Percentiles rank a stretch among this genome's conserved stretches.
Evolutionary conservation across 495 filamentous ascomycete genomes (phyloP).

Genomic region (Daldinia grandis): DNA sequence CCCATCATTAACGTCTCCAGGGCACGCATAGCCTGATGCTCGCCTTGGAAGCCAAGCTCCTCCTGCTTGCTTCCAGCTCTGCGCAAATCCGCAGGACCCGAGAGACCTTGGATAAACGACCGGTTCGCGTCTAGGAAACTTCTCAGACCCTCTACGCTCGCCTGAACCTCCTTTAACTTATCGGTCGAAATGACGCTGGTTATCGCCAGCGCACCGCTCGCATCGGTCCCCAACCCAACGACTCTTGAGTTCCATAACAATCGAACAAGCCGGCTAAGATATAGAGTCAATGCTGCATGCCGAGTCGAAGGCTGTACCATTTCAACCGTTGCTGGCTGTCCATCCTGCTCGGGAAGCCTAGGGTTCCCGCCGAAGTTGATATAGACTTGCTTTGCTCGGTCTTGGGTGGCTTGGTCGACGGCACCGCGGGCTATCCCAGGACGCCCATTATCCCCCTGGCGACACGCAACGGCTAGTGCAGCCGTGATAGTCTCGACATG

Average conservation of each 20-base stretch:
- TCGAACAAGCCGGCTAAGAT: constrained; percentile 83
- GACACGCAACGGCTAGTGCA: constrained; percentile 94
- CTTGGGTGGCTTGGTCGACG: constrained; percentile 82
- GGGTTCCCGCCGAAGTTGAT: constrained; percentile 90
- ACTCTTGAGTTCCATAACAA: constrained; percentile 80
- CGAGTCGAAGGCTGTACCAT: constrained; percentile 86
- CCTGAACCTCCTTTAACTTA: constrained; percentile 80
- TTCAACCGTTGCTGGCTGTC: constrained; percentile 68
- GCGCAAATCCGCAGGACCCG: constrained; percentile 80
- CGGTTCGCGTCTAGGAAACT: constrained; percentile 86
- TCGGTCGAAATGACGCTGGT: constrained; percentile 66
- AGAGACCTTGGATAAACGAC: constrained; percentile 88
- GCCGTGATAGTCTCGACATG: constrained; percentile 86
- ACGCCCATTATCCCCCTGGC: constrained; percentile 79
- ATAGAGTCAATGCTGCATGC: constrained; percentile 86
- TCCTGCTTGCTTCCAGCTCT: constrained; percentile 80
- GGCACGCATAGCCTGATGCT: constrained; percentile 90
- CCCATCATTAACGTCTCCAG: constrained; percentile 81
- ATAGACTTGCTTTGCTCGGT: constrained; percentile 83
- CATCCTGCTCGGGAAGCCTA: constrained; percentile 78
- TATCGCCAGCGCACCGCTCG: constrained; percentile 66
- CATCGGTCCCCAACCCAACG: constrained; percentile 50
- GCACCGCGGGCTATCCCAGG: constrained; percentile 70
- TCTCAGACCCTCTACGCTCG: constrained; percentile 77
- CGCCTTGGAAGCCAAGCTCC: constrained; percentile 86